Evolutionary conservation across 805 yeast species (phyloP).

Genomic region (Clavispora phyllophila): DNA sequence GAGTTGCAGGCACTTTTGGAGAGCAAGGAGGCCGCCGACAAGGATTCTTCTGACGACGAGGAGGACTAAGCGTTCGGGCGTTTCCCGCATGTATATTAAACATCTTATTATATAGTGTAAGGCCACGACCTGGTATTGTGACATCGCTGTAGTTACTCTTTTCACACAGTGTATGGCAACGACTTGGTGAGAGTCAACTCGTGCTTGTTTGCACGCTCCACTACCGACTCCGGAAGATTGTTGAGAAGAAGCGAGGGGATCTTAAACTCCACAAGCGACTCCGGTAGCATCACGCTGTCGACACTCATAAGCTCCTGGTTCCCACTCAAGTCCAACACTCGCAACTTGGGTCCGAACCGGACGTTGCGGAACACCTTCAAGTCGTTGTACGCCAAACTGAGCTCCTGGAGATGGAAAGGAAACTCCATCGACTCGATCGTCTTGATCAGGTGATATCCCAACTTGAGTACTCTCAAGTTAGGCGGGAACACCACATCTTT

Average conservation of each 20-base stretch:
- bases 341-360: constrained; percentile 31
- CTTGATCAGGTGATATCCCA: constrained; percentile 38
- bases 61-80: constrained; percentile 29
- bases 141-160: too few species aligned
- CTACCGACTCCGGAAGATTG: constrained; percentile 32
- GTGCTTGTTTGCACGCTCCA: constrained; percentile 36
- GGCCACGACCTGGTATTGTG: not conserved
- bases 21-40: constrained; percentile 84
- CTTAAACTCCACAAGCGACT: constrained; percentile 31
- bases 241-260: constrained; percentile 30
- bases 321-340: constrained; percentile 35
- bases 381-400: constrained; percentile 37
- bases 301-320: constrained; percentile 35
- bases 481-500: constrained; percentile 39
- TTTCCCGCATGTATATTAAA: not conserved
- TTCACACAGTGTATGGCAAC: constrained; percentile 12
- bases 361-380: constrained; percentile 31
- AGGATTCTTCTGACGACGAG: constrained; percentile 78
- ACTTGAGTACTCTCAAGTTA: constrained; percentile 28
- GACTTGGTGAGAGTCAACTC: constrained; percentile 29
- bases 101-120: not conserved
- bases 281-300: constrained; percentile 35
- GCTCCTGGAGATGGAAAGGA: constrained; percentile 26
- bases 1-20: constrained; percentile 95
- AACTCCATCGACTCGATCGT: constrained; percentile 36